A percentile compares a stretch with the other conserved stretches of the same genome.
Conservation (phyloP, 179 eudicot species). For the Amaranthus tricolor region DNA sequence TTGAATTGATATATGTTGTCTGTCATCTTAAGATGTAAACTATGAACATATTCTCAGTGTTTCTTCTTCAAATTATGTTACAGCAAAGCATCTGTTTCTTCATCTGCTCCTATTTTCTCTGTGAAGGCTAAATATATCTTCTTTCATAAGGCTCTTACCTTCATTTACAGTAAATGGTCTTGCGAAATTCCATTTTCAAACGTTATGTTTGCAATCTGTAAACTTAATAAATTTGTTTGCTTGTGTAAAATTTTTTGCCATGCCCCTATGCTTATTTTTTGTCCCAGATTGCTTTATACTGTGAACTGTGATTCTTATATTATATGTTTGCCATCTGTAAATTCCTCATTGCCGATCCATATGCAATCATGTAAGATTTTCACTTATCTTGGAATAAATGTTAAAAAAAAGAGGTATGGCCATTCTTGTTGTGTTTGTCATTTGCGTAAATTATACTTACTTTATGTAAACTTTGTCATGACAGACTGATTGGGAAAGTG, state of each 20-base stretch:
- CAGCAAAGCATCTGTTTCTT: neutral
- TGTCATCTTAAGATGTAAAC: neutral
- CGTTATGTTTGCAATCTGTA: too few relatives aligned
- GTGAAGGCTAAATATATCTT: neutral
- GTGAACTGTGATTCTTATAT: too few relatives aligned
- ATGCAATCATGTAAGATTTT: neutral
- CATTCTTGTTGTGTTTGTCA: neutral
- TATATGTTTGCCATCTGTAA: too few relatives aligned
- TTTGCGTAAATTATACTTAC: neutral
- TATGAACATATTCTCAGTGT: neutral
- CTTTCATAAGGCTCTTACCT: neutral
- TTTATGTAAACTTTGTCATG: constrained; percentile 1
- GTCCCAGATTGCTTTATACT: too few relatives aligned
- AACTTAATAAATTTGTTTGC: too few relatives aligned
- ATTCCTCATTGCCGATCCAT: neutral
- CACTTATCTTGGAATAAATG: neutral
- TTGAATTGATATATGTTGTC: neutral
- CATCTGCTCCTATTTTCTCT: neutral
- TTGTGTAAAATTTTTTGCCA: too few relatives aligned
- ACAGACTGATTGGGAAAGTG: constrained; percentile 99
- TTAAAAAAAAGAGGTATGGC: neutral
- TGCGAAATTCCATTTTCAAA: too few relatives aligned
- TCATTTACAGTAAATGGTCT: neutral
- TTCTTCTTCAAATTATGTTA: neutral
- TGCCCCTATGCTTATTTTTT: too few relatives aligned